Conservation (phyloP, 2,329 filamentous ascomycete genomes). For the Trichoderma koningii region DNA sequence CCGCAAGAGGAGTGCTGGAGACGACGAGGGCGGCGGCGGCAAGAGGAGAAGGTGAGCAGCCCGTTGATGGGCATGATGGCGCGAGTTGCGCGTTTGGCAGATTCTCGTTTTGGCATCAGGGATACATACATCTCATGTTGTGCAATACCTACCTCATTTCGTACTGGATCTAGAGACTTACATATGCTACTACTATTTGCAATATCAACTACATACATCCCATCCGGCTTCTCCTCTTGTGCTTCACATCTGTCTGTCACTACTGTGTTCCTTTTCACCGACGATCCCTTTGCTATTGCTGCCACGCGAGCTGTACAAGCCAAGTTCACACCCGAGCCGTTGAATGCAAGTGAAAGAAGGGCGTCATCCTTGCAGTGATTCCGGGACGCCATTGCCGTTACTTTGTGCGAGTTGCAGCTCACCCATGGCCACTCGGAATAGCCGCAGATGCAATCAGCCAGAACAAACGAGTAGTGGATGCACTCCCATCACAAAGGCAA, state of each 20-base stretch:
- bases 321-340: background rate
- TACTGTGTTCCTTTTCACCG: no score
- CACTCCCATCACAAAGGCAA: constrained; percentile 23
- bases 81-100: background rate
- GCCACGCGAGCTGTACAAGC: no score
- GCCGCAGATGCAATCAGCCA: background rate
- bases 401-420: background rate
- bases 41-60: constrained; percentile 40
- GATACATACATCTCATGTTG: background rate
- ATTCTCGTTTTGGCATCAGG: background rate
- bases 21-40: constrained; percentile 42
- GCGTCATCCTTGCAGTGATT: background rate
- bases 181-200: background rate
- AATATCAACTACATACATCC: background rate
- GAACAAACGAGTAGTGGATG: constrained; percentile 14
- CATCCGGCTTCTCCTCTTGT: no score
- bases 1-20: constrained; percentile 59
- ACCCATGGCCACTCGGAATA: background rate
- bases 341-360: background rate
- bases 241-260: no score
- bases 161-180: constrained; percentile 3
- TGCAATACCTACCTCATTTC: background rate
- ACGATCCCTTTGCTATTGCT: no score
- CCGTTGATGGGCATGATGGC: background rate
- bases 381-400: background rate